Conservation (phyloP, 129 eudicot genomes). For the Centella asiatica region DNA sequence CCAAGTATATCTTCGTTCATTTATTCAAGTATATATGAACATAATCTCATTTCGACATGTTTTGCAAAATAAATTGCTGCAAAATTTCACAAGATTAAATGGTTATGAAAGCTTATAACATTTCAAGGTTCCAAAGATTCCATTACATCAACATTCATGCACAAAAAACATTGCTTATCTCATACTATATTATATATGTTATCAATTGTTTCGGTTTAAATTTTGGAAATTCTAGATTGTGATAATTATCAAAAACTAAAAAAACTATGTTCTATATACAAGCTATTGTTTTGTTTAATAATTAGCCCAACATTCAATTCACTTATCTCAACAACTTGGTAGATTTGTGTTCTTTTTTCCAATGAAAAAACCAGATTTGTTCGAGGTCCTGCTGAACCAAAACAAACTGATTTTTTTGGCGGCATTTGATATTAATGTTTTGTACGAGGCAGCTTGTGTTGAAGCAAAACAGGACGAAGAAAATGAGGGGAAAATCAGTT, state of each 20-base stretch:
- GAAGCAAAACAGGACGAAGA: conserved; percentile 23
- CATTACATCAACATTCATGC: background rate
- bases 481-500: conserved; percentile 43
- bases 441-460: conserved; percentile 15
- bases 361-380: background rate
- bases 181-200: no score
- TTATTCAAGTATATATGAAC: no score
- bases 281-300: conserved; percentile 5
- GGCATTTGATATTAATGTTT: conserved; percentile 1
- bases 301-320: background rate
- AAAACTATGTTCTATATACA: conserved; percentile 8
- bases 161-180: background rate
- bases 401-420: conserved; percentile 5
- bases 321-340: background rate
- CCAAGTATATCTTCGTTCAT: background rate
- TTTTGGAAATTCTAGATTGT: no score
- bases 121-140: background rate
- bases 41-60: conserved; percentile 9
- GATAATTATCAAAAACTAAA: no score
- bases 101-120: background rate
- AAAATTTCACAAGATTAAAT: background rate
- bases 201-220: no score
- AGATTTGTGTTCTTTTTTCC: background rate
- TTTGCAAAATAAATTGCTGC: background rate
- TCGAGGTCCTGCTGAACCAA: conserved; percentile 5